phyloP scores from a whole-genome alignment of 1,139 yeast genomes.

The Nakaseomyces glabratus region DNA sequence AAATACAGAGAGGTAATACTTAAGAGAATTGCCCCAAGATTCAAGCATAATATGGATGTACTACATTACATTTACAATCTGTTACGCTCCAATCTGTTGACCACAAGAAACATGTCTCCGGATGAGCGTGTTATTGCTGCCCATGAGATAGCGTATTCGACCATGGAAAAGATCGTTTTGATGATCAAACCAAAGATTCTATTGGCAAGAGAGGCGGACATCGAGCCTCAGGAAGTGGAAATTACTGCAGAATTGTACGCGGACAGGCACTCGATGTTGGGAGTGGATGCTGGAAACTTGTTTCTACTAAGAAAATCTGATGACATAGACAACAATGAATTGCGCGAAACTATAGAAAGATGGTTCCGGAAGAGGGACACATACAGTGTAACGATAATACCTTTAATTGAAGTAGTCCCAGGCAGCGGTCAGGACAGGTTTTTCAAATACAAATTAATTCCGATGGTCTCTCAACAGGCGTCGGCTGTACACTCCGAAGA shows the following conservation, averaged over 20 bases:
- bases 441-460: constrained; percentile 13
- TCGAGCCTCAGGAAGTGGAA: background rate
- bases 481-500: constrained; percentile 12
- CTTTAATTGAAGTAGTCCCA: constrained; percentile 11
- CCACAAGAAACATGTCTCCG: constrained; percentile 15
- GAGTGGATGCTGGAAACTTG: constrained; percentile 16
- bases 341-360: background rate
- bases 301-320: constrained; percentile 11
- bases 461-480: constrained; percentile 8
- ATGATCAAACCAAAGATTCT: constrained; percentile 3
- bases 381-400: constrained; percentile 5
- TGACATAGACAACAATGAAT: background rate
- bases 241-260: background rate
- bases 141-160: constrained; percentile 10
- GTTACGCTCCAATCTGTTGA: background rate
- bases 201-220: background rate
- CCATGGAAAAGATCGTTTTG: constrained; percentile 1
- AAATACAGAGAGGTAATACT: background rate
- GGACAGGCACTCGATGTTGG: constrained; percentile 3
- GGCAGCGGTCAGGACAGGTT: constrained; percentile 18
- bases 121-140: constrained; percentile 15
- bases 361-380: constrained; percentile 1
- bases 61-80: background rate
- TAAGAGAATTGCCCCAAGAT: background rate
- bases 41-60: background rate